Conservation (phyloP, 148 eudicot species). For the Spergularia marina region DNA sequence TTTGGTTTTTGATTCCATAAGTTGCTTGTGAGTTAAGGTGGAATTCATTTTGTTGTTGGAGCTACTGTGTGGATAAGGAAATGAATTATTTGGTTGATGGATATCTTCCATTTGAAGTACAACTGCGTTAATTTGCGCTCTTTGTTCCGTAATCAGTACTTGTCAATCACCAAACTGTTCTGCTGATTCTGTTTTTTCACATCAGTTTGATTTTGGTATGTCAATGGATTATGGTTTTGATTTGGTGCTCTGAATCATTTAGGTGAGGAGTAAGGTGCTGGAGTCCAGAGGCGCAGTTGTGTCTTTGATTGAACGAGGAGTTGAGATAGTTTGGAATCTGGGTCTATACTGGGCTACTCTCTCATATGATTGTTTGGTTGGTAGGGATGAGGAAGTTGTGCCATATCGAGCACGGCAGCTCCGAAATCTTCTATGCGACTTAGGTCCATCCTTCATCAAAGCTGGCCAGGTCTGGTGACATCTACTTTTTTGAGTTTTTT, state of each 20-base stretch:
- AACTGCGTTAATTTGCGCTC: too few relatives aligned
- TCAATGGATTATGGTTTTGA: constrained; percentile 2
- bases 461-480: constrained; percentile 80
- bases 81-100: neutral
- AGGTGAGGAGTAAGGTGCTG: constrained; percentile 91
- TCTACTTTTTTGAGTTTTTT: neutral
- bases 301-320: constrained; percentile 76
- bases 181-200: neutral
- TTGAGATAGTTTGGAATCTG: constrained; percentile 90
- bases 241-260: constrained; percentile 3
- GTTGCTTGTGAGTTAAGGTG: neutral
- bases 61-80: neutral
- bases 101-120: too few relatives aligned
- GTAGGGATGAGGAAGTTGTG: constrained; percentile 90
- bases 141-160: too few relatives aligned
- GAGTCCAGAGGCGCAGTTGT: constrained; percentile 77
- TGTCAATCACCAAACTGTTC: neutral
- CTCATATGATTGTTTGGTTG: constrained; percentile 72
- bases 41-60: too few relatives aligned
- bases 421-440: constrained; percentile 74
- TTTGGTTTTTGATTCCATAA: neutral
- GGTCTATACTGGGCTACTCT: constrained; percentile 82
- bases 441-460: constrained; percentile 97
- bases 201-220: neutral
- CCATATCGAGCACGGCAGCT: constrained; percentile 93